A percentile compares a stretch with the other conserved stretches of the same genome.
Evolutionary conservation across 2,329 filamentous ascomycete species (phyloP).

Genomic region (Blastomyces parvus): DNA sequence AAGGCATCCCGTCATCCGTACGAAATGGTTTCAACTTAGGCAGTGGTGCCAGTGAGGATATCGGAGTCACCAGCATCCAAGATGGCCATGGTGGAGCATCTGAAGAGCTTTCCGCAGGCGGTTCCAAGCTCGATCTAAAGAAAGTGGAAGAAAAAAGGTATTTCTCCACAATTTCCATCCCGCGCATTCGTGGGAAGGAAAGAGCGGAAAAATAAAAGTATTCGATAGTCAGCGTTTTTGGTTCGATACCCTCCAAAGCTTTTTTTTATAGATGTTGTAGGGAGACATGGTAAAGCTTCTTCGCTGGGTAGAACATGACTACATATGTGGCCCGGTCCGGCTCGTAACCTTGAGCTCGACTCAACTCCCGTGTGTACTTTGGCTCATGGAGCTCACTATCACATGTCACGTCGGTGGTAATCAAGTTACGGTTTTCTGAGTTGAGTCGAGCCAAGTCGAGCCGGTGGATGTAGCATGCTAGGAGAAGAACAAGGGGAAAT

Average conservation of each 20-base stretch:
- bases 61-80: slow-evolving; percentile 97
- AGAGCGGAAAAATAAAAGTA: neutral
- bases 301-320: slow-evolving; percentile 61
- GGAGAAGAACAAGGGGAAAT: neutral
- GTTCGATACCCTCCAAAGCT: slow-evolving; percentile 78
- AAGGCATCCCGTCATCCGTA: neutral
- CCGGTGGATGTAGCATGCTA: neutral
- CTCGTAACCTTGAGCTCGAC: neutral
- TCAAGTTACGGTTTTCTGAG: neutral
- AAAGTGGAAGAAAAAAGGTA: slow-evolving; percentile 34
- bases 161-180: slow-evolving; percentile 24
- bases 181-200: neutral
- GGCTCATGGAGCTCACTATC: neutral
- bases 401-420: neutral
- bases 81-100: slow-evolving; percentile 94
- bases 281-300: slow-evolving; percentile 56
- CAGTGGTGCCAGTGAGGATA: slow-evolving; percentile 72
- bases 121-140: slow-evolving; percentile 92
- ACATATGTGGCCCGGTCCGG: neutral
- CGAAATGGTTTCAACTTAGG: slow-evolving; percentile 37
- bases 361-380: neutral
- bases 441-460: neutral
- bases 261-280: slow-evolving; percentile 19
- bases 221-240: neutral
- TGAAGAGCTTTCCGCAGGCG: slow-evolving; percentile 97